These are phyloP conservation scores for Glycine tomentella DNA, from an alignment of 306 rosid species.

Conservation along the genomic window DNA sequence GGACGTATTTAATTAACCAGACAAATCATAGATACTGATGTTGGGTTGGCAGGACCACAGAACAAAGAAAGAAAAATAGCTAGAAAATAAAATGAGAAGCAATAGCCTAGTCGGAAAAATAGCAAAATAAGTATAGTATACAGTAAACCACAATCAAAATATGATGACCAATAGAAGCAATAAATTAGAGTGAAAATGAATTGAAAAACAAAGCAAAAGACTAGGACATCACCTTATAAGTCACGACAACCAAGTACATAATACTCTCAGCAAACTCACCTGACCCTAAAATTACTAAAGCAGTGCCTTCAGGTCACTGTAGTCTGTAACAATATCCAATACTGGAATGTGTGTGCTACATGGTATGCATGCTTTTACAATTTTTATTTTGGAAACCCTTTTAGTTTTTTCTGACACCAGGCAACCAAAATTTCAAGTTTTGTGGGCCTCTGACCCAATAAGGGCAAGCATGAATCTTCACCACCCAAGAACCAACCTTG, in stretches of 20 bases:
- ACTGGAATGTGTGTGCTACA: background rate
- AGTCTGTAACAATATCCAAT: background rate
- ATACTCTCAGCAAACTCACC: background rate
- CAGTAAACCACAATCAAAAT: background rate
- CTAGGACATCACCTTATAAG: background rate
- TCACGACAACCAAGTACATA: background rate
- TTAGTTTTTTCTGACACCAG: background rate
- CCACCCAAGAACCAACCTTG: too few relatives aligned
- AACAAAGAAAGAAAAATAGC: background rate
- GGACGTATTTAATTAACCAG: background rate
- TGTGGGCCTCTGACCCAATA: too few relatives aligned
- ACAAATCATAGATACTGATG: conserved; percentile 12
- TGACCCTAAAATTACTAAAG: background rate
- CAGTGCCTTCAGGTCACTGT: background rate
- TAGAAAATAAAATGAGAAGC: conserved; percentile 8
- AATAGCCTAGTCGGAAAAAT: conserved; percentile 7
- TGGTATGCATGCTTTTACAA: background rate
- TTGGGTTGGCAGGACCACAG: background rate
- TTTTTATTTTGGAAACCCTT: background rate
- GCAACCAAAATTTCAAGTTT: background rate
- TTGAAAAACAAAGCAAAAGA: background rate
- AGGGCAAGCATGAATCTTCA: too few relatives aligned
- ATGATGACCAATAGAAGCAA: background rate
- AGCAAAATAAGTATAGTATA: background rate
- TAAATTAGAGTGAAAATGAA: too few relatives aligned